Evolutionary conservation across 768 basidiomycete genomes (phyloP).

Genomic region (Leccinum longicurvipes): DNA sequence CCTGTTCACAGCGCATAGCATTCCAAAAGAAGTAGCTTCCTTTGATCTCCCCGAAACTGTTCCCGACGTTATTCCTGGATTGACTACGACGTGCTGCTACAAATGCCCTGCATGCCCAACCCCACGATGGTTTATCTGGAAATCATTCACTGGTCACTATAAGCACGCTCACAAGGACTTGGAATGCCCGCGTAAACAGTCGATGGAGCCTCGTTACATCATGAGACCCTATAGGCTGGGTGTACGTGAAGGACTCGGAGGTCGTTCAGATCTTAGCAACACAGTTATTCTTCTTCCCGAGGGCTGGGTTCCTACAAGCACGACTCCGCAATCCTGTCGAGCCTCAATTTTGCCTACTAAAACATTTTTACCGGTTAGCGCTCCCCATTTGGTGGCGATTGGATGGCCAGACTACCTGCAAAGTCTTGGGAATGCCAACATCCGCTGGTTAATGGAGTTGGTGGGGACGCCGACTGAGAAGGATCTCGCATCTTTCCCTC

Average conservation of each 20-base stretch:
- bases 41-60: neutral
- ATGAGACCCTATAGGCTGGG: neutral
- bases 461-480: neutral
- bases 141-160: neutral
- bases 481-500: neutral
- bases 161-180: neutral
- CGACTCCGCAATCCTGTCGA: neutral
- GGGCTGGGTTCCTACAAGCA: neutral
- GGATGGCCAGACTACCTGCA: neutral
- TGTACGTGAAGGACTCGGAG: neutral
- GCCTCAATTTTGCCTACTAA: neutral
- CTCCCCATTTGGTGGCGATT: neutral
- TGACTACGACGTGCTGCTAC: neutral
- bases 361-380: neutral
- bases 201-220: neutral
- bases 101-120: neutral
- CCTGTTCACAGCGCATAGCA: neutral
- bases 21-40: neutral
- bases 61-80: neutral
- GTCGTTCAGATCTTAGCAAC: neutral
- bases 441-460: neutral
- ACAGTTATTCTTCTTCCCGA: neutral
- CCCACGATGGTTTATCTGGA: neutral
- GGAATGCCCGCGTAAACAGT: neutral
- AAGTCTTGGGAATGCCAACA: neutral